These are phyloP conservation scores for Cudoniella acicularis DNA, from an alignment of 495 filamentous ascomycete genomes.

Conservation along the genomic window DNA sequence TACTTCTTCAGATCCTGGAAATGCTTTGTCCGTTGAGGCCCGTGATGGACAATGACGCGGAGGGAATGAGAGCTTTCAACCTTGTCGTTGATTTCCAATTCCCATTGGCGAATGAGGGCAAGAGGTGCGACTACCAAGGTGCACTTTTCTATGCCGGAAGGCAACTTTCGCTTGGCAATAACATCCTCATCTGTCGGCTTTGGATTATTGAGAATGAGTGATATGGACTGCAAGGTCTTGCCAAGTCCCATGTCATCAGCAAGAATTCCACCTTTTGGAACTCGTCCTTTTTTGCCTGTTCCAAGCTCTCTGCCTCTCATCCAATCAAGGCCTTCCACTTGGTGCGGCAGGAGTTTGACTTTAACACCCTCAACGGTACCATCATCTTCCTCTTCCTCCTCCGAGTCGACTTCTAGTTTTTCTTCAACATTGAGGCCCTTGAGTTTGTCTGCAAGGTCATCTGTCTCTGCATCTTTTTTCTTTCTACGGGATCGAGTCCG, in stretches of 20 bases:
- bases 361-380: constrained; percentile 76
- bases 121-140: constrained; percentile 94
- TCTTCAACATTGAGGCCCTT: constrained; percentile 50
- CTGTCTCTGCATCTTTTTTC: constrained; percentile 35
- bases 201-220: constrained; percentile 76
- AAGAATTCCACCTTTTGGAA: constrained; percentile 82
- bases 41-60: constrained; percentile 85
- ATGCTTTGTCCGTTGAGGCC: constrained; percentile 75
- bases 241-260: constrained; percentile 87
- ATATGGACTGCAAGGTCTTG: constrained; percentile 79
- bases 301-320: constrained; percentile 88
- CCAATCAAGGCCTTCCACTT: constrained; percentile 88
- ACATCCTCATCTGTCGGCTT: constrained; percentile 52
- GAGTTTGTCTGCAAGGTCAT: constrained; percentile 55
- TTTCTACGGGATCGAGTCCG: constrained; percentile 51
- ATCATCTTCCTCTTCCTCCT: constrained; percentile 68
- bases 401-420: constrained; percentile 28
- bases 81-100: constrained; percentile 80
- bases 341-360: constrained; percentile 85
- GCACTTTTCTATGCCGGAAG: constrained; percentile 61
- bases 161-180: constrained; percentile 52
- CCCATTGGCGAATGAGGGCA: constrained; percentile 96
- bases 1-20: constrained; percentile 71
- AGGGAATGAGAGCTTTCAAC: constrained; percentile 63
- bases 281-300: constrained; percentile 61